Base-by-base conservation (phyloP, 1,284 basidiomycete species). In the Ceratobasidium sp. region DNA sequence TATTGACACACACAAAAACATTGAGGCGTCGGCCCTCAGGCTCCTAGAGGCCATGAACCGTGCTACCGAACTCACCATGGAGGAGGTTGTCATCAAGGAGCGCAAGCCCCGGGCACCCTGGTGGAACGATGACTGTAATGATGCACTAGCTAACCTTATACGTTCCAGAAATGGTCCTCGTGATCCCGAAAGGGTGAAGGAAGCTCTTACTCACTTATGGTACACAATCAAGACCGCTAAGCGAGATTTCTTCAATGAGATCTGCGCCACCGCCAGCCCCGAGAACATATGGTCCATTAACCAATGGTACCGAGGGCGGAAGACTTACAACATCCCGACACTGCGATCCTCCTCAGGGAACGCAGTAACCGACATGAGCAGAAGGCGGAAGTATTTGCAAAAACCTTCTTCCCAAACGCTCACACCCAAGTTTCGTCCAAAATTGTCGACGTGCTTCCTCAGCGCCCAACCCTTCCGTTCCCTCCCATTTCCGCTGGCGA, bases 61-160 rank as follows among this genome's bases (percentile, higher is more conserved):
- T n/a, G n/a, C n/a, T n/a, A n/a, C n/a, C 29, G 49, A 10, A 10
- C 17, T 6, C 5, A 4, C 13, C 12, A 42, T 45, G 56, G 6
- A 3, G 7, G 22, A 27, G 13, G 27, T 10, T 2, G 15, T 40
- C n/a, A 38, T 56, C 8, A 20, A 20, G 1, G 15, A 8, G 1
- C 17, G 15, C 2, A 32, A 20, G 13, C 52, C 29, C 20, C 32
- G 54, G 10, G 34, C 42, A 8, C 7, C 25, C 10, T 60, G 57
- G 57, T 60, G 57, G 57, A 34, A 43, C 40, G 57, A 47, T 17
- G 17, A 60, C 25, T 60, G 57, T 15, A 20, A 17, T 22, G 22
- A 3, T 7, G 57, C 35, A 20, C 8, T 34, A n/a, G n/a, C n/a
- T n/a, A n/a, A n/a, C n/a, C n/a, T n/a, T n/a, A n/a, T n/a, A 32